Evolutionary conservation across 2,329 filamentous ascomycete species (phyloP), one percentile per base, ranked within the genome.

Genomic region (Tolypocladium pustulatum): DNA sequence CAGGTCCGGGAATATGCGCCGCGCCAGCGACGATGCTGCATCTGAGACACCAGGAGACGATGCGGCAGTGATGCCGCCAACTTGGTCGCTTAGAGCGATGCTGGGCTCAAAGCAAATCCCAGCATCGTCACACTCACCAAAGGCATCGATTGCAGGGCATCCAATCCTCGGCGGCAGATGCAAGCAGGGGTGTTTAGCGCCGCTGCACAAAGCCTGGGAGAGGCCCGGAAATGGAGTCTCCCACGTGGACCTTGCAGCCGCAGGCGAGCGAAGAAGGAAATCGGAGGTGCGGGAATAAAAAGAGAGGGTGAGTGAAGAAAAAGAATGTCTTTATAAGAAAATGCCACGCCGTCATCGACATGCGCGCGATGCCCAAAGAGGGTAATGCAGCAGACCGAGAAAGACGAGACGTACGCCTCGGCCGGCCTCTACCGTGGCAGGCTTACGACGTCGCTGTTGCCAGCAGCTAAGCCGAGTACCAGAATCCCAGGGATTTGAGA

Each of bases 201-300:
- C 61, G 65, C 65, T 66, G 64, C 65, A 67, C 61, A 63, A 38
- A 61, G 67, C 64, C 65, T 57, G 36, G 34, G 37, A 36, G 15
- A 49, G 53, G 32, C 20, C 30, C 22, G 32, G 51, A 27, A 54
- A 58, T 51, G 66, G 61, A 63, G 62, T 60, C 59, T 65, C 62
- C 68, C 68, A 70, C 67, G 68, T 70, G 68, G 68, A 65, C 63
- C 64, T 61, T 70, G 68, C 67, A 70, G 65, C 60, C 59, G 30
- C 36, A 53, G 36, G 36, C 22, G 9, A 30, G 49, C 30, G 49
- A 53, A 43, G 55, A 32, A 57, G 40, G 34, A 40, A 58, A 40
- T 53, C 51, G 34, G 54, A 46, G 52, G 30, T 36, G 51, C 37
- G 37, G 43, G 55, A 57, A 37, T 38, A 54, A 56, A 52, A 56